phyloP scores from a whole-genome alignment of 768 basidiomycete genomes.

The Leccinum aurantiacum region DNA sequence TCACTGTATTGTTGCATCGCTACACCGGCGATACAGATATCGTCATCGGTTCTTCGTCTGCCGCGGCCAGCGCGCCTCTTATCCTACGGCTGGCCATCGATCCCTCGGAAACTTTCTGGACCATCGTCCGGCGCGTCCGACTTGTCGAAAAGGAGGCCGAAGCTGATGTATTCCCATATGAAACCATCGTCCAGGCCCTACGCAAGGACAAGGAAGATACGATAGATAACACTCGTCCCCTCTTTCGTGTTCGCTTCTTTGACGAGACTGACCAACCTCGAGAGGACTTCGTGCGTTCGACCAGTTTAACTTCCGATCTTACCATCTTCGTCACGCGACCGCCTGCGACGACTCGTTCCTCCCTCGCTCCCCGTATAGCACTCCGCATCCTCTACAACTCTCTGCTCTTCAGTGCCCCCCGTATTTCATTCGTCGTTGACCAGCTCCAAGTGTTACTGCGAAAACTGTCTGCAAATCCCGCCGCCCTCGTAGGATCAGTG shows the following conservation, averaged over 20 bases:
- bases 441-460: slow-evolving; percentile 81
- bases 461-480: slow-evolving; percentile 65
- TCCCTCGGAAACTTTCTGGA: slow-evolving; percentile 86
- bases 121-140: slow-evolving; percentile 82
- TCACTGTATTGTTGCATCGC: slow-evolving; percentile 85
- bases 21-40: slow-evolving; percentile 96
- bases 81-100: slow-evolving; percentile 82
- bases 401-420: slow-evolving; percentile 77
- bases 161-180: slow-evolving; percentile 78
- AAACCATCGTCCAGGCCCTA: slow-evolving; percentile 67
- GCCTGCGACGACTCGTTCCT: slow-evolving; percentile 61
- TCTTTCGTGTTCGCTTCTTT: slow-evolving; percentile 96
- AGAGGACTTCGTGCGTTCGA: slow-evolving; percentile 74
- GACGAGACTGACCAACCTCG: slow-evolving; percentile 80
- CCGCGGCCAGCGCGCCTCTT: slow-evolving; percentile 71
- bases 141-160: slow-evolving; percentile 82
- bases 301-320: slow-evolving; percentile 86
- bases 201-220: slow-evolving; percentile 63
- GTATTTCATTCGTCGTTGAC: slow-evolving; percentile 78
- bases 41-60: slow-evolving; percentile 85
- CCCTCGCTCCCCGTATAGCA: slow-evolving; percentile 72
- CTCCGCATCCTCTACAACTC: slow-evolving; percentile 93
- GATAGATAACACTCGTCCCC: slow-evolving; percentile 49
- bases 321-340: slow-evolving; percentile 85
- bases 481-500: slow-evolving; percentile 72